These are phyloP conservation scores for Furcasterigmium furcatum DNA, from an alignment of 2,329 filamentous ascomycete genomes.

Conservation along the genomic window DNA sequence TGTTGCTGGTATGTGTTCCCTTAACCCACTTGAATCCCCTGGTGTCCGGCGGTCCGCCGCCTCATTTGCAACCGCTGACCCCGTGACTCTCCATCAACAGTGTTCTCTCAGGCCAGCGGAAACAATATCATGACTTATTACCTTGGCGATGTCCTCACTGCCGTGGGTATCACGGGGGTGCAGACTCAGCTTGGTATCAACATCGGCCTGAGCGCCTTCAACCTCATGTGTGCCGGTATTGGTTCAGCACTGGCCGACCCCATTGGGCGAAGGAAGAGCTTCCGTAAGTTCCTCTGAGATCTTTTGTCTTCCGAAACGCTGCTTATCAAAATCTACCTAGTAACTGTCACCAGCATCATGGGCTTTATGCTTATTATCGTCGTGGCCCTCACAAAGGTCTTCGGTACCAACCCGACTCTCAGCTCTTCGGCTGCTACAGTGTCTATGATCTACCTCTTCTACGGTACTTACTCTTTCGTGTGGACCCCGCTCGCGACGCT, in stretches of 20 bases:
- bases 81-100: conserved; percentile 13
- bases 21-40: too few species aligned
- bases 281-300: too few species aligned
- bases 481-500: conserved; percentile 44
- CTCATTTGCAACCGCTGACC: conserved; percentile 17
- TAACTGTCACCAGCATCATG: not conserved
- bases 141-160: conserved; percentile 42
- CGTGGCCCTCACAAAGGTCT: conserved; percentile 25
- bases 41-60: too few species aligned
- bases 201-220: conserved; percentile 37
- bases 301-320: too few species aligned
- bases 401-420: conserved; percentile 15
- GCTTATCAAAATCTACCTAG: not conserved
- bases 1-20: not conserved
- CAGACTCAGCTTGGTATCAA: conserved; percentile 26
- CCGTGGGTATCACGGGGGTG: conserved; percentile 32
- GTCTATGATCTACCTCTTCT: conserved; percentile 11
- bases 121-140: conserved; percentile 44
- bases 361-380: conserved; percentile 19
- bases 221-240: conserved; percentile 34
- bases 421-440: conserved; percentile 8
- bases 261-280: conserved; percentile 24
- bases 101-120: conserved; percentile 42
- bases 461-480: conserved; percentile 31
- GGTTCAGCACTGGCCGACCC: conserved; percentile 38